Evolutionary conservation across 2,329 filamentous ascomycete genomes (phyloP).

Genomic region (Penicillium sp.): DNA sequence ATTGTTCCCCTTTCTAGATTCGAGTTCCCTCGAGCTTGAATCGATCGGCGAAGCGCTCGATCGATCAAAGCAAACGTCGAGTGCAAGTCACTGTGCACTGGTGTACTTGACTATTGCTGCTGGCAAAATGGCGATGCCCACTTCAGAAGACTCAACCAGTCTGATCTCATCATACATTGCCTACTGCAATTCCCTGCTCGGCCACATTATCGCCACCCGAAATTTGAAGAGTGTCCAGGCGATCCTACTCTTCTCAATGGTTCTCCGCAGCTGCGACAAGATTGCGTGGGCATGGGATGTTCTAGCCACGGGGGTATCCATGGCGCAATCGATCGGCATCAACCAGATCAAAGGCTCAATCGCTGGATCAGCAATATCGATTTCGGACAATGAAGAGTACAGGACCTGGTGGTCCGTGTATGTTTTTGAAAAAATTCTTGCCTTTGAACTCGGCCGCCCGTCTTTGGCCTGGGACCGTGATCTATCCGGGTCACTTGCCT

Average conservation of each 20-base stretch:
- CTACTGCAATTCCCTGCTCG: constrained; percentile 9
- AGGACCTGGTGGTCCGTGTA: constrained; percentile 9
- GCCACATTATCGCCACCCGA: constrained; percentile 4
- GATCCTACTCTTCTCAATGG: constrained; percentile 6
- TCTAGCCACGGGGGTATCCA: constrained; percentile 6
- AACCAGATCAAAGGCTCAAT: neutral
- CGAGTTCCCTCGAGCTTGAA: neutral
- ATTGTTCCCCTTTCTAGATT: constrained; percentile 5
- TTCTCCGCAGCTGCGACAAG: constrained; percentile 9
- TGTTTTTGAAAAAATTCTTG: constrained; percentile 8
- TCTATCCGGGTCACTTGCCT: neutral
- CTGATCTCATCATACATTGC: constrained; percentile 4
- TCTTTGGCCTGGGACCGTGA: constrained; percentile 8
- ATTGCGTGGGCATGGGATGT: constrained; percentile 11
- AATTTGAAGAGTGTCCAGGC: constrained; percentile 3
- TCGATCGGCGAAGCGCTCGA: neutral
- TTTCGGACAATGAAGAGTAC: neutral
- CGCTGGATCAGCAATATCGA: neutral
- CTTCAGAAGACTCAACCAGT: neutral
- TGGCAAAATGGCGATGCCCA: neutral
- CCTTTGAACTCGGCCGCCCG: constrained; percentile 7
- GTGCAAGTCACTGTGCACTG: neutral
- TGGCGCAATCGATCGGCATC: constrained; percentile 8
- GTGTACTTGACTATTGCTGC: constrained; percentile 2
- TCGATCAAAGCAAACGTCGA: neutral